These are phyloP conservation scores for Podospora tetraspora DNA, from an alignment of 495 filamentous ascomycete species.

Conservation along the genomic window DNA sequence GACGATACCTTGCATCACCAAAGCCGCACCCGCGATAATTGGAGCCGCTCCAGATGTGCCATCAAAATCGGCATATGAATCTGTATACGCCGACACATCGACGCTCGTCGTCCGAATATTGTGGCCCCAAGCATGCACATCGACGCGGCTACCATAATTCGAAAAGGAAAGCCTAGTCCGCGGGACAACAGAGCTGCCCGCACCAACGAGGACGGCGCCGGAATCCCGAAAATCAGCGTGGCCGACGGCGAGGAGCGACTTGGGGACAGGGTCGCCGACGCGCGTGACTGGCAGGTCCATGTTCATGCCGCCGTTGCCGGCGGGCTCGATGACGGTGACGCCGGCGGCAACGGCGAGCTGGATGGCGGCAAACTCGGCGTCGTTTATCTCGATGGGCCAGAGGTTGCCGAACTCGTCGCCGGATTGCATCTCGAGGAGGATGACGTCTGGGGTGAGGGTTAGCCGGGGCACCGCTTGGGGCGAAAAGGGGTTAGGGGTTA, in stretches of 20 bases:
- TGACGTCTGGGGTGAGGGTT: conserved; percentile 11
- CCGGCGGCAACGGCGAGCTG: conserved; percentile 14
- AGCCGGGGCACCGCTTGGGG: too few species aligned
- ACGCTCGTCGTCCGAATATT: conserved; percentile 15
- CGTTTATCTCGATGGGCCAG: conserved; percentile 20
- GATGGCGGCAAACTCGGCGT: conserved; percentile 19
- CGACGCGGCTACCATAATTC: conserved; percentile 19
- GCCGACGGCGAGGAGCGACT: conserved; percentile 14
- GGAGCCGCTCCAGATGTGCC: conserved; percentile 19
- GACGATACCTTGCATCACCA: conserved; percentile 18
- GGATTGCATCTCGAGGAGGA: conserved; percentile 21
- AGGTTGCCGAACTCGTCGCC: conserved; percentile 7
- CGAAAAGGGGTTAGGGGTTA: neutral
- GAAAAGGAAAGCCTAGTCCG: conserved; percentile 11
- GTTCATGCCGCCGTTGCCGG: conserved; percentile 16
- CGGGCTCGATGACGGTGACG: conserved; percentile 21
- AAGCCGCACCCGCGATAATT: conserved; percentile 17
- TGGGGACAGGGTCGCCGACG: conserved; percentile 3
- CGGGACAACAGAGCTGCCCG: conserved; percentile 1
- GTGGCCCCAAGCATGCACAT: conserved; percentile 18
- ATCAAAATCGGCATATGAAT: conserved; percentile 7
- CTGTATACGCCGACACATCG: conserved; percentile 10
- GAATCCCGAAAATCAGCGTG: conserved; percentile 20
- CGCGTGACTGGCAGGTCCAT: conserved; percentile 14
- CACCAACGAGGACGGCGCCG: conserved; percentile 20